A percentile compares a stretch with the other conserved stretches of the same genome.
Conservation (phyloP, 305 asterid species). For the Fraxinus angustifolia region DNA sequence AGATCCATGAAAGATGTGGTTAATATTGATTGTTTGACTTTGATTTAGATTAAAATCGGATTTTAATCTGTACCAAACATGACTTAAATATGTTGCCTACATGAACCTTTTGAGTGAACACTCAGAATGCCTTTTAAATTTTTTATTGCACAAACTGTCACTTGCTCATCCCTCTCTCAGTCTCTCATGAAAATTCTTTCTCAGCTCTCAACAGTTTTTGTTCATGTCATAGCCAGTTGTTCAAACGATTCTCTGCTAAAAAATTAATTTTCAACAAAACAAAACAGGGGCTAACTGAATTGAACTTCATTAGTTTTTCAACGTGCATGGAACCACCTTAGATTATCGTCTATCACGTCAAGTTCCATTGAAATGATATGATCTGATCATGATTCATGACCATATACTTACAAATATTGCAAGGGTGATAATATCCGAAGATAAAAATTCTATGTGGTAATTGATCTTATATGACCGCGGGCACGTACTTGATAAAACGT, state of each 20-base stretch:
- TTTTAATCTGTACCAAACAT: no score
- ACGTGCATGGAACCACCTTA: neutral
- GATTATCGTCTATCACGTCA: neutral
- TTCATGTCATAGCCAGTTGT: neutral
- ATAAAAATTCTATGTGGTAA: no score
- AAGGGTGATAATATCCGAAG: neutral
- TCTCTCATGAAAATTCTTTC: neutral
- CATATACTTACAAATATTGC: neutral
- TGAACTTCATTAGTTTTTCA: neutral
- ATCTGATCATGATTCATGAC: neutral
- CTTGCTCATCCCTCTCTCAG: neutral
- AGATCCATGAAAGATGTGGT: no score
- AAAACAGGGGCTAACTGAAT: neutral
- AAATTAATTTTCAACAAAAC: neutral
- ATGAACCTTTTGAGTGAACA: neutral
- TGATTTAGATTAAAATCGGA: no score
- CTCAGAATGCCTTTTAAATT: neutral
- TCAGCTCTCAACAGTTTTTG: neutral
- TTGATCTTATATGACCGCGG: neutral
- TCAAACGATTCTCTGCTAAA: neutral
- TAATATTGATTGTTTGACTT: no score
- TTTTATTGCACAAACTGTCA: no score
- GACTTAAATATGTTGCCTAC: neutral
- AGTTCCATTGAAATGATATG: neutral
- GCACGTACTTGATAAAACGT: neutral